Percentiles rank a stretch among this genome's conserved stretches.
Evolutionary conservation across 116 monocot genomes (phyloP).

Genomic region (Posidonia oceanica): DNA sequence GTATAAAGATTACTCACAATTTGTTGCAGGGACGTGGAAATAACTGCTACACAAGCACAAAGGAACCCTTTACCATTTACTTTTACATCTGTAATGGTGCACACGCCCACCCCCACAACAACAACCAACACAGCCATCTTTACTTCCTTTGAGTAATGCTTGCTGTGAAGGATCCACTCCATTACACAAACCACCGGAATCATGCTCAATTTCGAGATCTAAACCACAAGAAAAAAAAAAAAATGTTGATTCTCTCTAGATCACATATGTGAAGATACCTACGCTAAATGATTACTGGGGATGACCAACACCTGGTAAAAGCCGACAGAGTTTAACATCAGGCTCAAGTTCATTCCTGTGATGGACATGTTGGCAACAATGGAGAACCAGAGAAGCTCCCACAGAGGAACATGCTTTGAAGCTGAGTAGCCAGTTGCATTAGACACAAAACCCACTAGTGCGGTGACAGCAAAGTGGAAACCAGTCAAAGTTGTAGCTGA

Average conservation of each 20-base stretch:
- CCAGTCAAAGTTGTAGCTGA: slow-evolving; percentile 87
- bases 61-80: slow-evolving; percentile 88
- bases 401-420: slow-evolving; percentile 79
- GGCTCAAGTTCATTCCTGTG: slow-evolving; percentile 88
- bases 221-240: not conserved
- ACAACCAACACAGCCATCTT: slow-evolving; percentile 74
- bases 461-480: slow-evolving; percentile 81
- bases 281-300: not conserved
- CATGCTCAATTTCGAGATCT: slow-evolving; percentile 97
- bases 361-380: slow-evolving; percentile 84
- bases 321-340: slow-evolving; percentile 95
- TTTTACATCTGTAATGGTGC: slow-evolving; percentile 91
- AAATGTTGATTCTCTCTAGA: not conserved
- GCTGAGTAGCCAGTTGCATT: slow-evolving; percentile 70
- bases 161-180: slow-evolving; percentile 84
- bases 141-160: slow-evolving; percentile 70
- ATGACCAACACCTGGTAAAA: slow-evolving; percentile 68
- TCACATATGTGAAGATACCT: not conserved
- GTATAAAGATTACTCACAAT: slow-evolving; percentile 50
- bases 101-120: slow-evolving; percentile 70
- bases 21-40: slow-evolving; percentile 85
- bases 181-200: slow-evolving; percentile 93
- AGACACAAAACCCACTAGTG: slow-evolving; percentile 66
- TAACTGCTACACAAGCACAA: slow-evolving; percentile 78
- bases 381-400: slow-evolving; percentile 96